phyloP scores from a whole-genome alignment of 2,329 filamentous ascomycete species.

The Verticillium dahliae region DNA sequence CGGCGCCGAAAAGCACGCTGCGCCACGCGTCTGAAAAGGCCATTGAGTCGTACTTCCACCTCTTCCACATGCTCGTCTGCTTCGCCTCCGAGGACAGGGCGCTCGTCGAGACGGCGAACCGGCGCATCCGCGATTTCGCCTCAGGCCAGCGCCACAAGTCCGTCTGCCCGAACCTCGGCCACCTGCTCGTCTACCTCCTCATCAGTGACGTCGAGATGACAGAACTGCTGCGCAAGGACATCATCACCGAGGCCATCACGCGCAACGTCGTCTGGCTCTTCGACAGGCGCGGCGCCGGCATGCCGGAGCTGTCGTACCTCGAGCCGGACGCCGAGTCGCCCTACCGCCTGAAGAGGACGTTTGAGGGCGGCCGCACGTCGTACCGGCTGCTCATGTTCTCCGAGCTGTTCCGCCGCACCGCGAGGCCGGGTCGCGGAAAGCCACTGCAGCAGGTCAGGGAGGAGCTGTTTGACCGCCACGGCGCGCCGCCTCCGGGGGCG shows the following conservation, averaged over 20 bases:
- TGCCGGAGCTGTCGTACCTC: slow-evolving; percentile 38
- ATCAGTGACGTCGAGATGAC: slow-evolving; percentile 36
- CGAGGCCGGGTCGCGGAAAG: slow-evolving; percentile 26
- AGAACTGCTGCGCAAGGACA: slow-evolving; percentile 27
- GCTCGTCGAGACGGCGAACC: slow-evolving; percentile 33
- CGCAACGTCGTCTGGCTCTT: slow-evolving; percentile 47
- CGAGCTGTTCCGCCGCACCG: slow-evolving; percentile 39
- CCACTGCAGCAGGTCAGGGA: slow-evolving; percentile 32
- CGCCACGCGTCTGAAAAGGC: slow-evolving; percentile 44
- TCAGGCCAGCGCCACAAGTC: slow-evolving; percentile 30
- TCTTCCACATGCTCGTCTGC: slow-evolving; percentile 44
- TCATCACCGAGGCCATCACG: slow-evolving; percentile 41
- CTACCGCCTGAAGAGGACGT: slow-evolving; percentile 40
- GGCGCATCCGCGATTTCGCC: slow-evolving; percentile 28
- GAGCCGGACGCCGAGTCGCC: slow-evolving; percentile 31
- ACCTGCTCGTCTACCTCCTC: slow-evolving; percentile 38
- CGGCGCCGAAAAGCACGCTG: slow-evolving; percentile 27
- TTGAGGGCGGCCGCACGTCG: slow-evolving; percentile 35
- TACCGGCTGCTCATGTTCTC: slow-evolving; percentile 48
- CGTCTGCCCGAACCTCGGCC: slow-evolving; percentile 38
- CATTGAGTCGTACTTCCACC: slow-evolving; percentile 44
- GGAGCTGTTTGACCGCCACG: slow-evolving; percentile 37
- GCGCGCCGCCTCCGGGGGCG: slow-evolving; percentile 32
- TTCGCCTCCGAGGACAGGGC: slow-evolving; percentile 28
- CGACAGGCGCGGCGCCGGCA: slow-evolving; percentile 24